phyloP scores from a whole-genome alignment of 208 protist genomes.

The Lotmaria passim region DNA sequence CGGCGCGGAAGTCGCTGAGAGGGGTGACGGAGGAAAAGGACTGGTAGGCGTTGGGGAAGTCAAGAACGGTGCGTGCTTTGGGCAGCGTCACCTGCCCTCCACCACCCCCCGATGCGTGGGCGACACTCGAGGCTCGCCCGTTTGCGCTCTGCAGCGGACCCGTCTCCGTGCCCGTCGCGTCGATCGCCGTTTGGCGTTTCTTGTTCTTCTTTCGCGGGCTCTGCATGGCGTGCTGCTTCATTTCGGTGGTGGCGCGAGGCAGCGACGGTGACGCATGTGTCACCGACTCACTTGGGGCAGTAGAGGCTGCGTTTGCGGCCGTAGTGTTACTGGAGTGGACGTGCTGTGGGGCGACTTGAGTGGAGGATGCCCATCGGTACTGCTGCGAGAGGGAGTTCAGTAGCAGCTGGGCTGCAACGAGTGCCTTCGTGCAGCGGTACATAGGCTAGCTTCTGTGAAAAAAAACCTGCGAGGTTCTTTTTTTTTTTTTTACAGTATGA shows the following conservation, averaged over 20 bases:
- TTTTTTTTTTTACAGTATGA: background rate
- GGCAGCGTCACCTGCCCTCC: constrained; percentile 11
- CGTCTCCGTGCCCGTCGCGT: too few relatives aligned
- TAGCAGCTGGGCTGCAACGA: constrained; percentile 4
- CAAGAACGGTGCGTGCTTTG: constrained; percentile 39
- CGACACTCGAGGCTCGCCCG: background rate
- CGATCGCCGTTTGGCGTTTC: background rate
- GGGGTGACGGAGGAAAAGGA: constrained; percentile 62
- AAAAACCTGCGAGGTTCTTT: background rate
- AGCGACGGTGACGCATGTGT: background rate
- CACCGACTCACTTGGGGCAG: background rate
- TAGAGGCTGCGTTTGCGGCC: background rate
- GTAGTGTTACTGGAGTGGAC: background rate
- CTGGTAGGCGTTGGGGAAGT: constrained; percentile 63
- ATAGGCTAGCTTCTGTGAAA: background rate
- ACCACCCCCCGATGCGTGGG: background rate
- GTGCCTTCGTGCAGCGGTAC: constrained; percentile 1
- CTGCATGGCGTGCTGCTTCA: background rate
- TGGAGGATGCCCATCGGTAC: constrained; percentile 2
- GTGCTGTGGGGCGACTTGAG: background rate
- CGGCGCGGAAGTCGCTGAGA: constrained; percentile 48
- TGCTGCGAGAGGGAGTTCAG: constrained; percentile 16
- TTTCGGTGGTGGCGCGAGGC: background rate
- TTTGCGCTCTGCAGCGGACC: too few relatives aligned
- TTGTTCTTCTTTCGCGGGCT: background rate